A percentile compares a stretch with the other conserved stretches of the same genome.
Evolutionary conservation across 1,284 basidiomycete genomes (phyloP).

Genomic region (Trametes sp.): DNA sequence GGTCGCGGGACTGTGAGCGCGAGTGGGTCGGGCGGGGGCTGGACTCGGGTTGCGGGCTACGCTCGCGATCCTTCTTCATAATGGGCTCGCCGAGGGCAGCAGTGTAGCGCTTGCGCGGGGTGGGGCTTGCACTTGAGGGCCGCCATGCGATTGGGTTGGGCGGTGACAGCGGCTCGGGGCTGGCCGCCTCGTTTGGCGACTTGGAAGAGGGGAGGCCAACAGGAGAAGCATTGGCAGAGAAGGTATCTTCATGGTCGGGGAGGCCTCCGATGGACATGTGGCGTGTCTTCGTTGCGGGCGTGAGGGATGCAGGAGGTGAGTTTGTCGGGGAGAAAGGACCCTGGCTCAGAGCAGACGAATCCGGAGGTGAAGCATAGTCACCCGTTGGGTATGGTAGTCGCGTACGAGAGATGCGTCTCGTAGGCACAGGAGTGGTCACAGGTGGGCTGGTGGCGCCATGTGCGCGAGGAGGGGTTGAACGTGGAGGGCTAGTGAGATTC

Average conservation of each 20-base stretch:
- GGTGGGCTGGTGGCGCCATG: constrained; percentile 73
- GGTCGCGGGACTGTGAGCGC: constrained; percentile 32
- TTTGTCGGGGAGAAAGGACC: constrained; percentile 65
- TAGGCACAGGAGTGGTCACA: constrained; percentile 48
- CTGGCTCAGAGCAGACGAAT: constrained; percentile 43
- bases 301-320: constrained; percentile 63
- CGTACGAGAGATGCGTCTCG: constrained; percentile 49
- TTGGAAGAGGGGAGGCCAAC: constrained; percentile 39
- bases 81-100: constrained; percentile 80
- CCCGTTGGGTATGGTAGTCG: constrained; percentile 74
- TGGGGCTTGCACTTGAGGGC: constrained; percentile 68
- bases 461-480: constrained; percentile 51
- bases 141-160: constrained; percentile 44
- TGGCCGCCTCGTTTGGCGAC: constrained; percentile 31
- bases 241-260: constrained; percentile 32
- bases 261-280: constrained; percentile 43
- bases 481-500: constrained; percentile 45
- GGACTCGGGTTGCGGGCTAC: constrained; percentile 37
- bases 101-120: constrained; percentile 81
- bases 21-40: constrained; percentile 34
- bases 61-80: constrained; percentile 46
- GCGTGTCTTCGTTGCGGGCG: constrained; percentile 35
- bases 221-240: constrained; percentile 29
- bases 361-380: constrained; percentile 73
- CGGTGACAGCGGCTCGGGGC: constrained; percentile 43